Base-by-base conservation (phyloP, 169 alveolate species). In the Toxoplasma gondii region DNA sequence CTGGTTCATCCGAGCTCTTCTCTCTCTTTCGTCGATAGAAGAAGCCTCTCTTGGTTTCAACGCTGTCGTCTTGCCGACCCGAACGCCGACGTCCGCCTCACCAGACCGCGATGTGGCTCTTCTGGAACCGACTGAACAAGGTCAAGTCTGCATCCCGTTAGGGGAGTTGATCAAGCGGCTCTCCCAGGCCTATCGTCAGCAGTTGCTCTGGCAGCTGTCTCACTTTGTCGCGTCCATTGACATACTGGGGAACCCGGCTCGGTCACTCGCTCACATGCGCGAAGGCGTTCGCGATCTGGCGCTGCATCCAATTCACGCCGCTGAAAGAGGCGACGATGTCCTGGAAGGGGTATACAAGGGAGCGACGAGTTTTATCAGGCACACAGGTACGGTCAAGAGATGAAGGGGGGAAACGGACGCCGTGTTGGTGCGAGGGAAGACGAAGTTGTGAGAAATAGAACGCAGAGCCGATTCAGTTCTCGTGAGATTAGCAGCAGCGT, bases 341-440 rank as follows among this genome's bases (percentile, higher is more conserved):
- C 95, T 96, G 43, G 94, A 94, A 80, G 97, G 97, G 41, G 95
- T 96, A 36, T 92, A 93, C 88, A 91, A 86, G 64, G 97, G 97
- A 39, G 95, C 96, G 7, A 96, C 93, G 29, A 92, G 95, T 43
- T 96, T 96, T 91, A 95, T 96, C 92, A 91, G 95, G 58, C 96
- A 94, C 80, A 94, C 97, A 36, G 97, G 95, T 92, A 69, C 41
- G 88, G 7, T 17, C 29, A 31, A 4, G 44, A 38, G 74, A 64
- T 64, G 58, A 49, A n/a, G n/a, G n/a, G n/a, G 58, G 58, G 58
- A 49, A 49, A 4, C 22, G 12, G 58, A 12, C 58, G 12, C 58
- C 58, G 22, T 49, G 58, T 49, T 49, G 12, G 12, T 49, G 58
- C 12, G 58, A 49, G 12, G 58, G 58, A 49, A n/a, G n/a, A n/a